phyloP scores from a whole-genome alignment of 2,329 filamentous ascomycete species.

The Botrytis medusae region DNA sequence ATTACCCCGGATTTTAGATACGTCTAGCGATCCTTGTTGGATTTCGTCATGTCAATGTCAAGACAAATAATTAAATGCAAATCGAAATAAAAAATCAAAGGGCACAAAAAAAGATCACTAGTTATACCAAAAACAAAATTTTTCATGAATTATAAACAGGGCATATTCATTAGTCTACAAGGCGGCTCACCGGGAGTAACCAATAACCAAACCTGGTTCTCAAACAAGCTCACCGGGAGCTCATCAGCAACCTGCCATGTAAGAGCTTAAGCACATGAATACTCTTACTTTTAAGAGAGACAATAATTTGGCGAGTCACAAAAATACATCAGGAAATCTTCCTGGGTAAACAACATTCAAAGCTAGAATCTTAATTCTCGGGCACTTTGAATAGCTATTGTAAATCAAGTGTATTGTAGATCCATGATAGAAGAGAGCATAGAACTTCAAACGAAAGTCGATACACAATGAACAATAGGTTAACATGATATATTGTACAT shows the following conservation, averaged over 20 bases:
- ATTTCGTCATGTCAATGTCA: background rate
- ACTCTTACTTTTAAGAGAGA: background rate
- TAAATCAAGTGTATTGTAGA: background rate
- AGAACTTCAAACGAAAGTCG: background rate
- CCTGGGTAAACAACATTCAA: background rate
- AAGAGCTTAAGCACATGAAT: background rate
- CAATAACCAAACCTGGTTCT: background rate
- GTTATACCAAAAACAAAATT: background rate
- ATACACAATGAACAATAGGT: background rate
- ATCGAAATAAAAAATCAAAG: background rate
- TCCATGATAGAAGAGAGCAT: background rate
- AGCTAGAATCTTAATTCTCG: background rate
- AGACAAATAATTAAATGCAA: background rate
- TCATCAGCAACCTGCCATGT: background rate
- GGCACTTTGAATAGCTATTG: background rate
- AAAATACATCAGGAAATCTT: background rate
- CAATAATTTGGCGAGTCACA: background rate
- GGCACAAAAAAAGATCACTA: background rate
- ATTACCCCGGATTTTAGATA: background rate
- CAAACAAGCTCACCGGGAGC: background rate
- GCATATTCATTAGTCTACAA: background rate
- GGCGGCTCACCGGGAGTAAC: background rate
- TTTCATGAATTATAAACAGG: background rate
- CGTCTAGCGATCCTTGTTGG: background rate
- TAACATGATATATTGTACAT: slow-evolving; percentile 6